Base-by-base conservation (phyloP, 2,329 filamentous ascomycete genomes). In the Exserohilum turcica region DNA sequence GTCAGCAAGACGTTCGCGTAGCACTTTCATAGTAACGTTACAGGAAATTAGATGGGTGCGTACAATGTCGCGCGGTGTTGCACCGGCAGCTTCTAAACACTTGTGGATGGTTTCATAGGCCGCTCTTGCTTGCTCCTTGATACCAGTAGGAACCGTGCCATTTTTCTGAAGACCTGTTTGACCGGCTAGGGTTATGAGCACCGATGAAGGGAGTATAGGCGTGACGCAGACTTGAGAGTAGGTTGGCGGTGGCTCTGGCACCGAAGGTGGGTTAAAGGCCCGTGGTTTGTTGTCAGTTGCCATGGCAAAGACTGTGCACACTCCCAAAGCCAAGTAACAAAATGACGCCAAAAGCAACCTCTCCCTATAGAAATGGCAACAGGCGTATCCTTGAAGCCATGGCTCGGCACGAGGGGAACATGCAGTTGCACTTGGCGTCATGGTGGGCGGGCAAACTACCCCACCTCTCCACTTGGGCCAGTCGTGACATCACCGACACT, bases 61-160 rank as follows among this genome's bases (percentile, higher is more conserved):
- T 39, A 56, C 49, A 33, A 74, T 74, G 35, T 74, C 71, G 31
- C 71, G 56, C 3, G 71, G 72, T 29, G 65, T 72, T 6, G 71
- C 71, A 24, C 65, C 63, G 10, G 61, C 67, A 2, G 68, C 69
- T 29, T 64, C 63, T 13, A 74, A 48, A 35, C 59, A 64, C 16
- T 61, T 62, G 19, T 52, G 45, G 6, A 74, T 61, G 18, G 62
- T 65, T 18, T 64, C 47, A 40, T 74, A 73, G 5, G 72, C 65
- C 31, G 58, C 52, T 31, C 57, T 59, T n/a, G 67, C 68, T 52
- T 74, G 72, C 21, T 53, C 57, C 21, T 56, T 57, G 48, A 69
- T 64, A 12, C 54, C 56, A 1, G 56, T 43, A 1, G 57, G 44
- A 21, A 66, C 59, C 4, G 51, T 48, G 5, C 35, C 36, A n/a